Conservation (phyloP, 1,284 basidiomycete genomes). For the Pyrrhoderma lamaoense region DNA sequence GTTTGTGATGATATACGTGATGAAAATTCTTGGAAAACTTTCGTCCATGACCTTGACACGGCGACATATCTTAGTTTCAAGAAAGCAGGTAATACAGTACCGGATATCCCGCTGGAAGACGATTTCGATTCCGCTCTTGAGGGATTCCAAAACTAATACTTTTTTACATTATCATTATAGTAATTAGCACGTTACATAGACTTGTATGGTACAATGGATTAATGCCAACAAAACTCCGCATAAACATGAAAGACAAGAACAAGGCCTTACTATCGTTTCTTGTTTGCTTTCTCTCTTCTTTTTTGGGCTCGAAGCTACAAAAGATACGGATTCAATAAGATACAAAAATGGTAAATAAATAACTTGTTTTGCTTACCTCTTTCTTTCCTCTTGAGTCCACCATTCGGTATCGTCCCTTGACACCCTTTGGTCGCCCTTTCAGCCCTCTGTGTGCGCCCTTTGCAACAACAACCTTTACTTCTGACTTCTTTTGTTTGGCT, state of each 20-base stretch:
- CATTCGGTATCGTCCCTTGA: conserved; percentile 92
- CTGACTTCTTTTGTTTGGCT: conserved; percentile 65
- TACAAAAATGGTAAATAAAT: background rate
- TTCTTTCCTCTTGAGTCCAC: conserved; percentile 84
- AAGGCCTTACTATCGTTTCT: conserved; percentile 38
- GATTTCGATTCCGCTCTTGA: too few species aligned
- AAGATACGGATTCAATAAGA: conserved; percentile 13
- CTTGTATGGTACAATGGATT: conserved; percentile 16
- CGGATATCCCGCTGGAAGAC: too few species aligned
- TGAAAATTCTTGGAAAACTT: too few species aligned
- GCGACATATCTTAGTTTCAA: too few species aligned
- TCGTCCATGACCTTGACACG: too few species aligned
- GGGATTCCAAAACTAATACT: too few species aligned
- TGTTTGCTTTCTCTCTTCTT: conserved; percentile 56
- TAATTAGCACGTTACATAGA: background rate
- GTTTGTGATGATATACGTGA: too few species aligned
- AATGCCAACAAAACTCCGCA: background rate
- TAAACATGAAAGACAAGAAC: conserved; percentile 1
- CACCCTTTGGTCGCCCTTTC: conserved; percentile 92
- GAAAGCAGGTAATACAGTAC: too few species aligned
- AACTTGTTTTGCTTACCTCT: conserved; percentile 55
- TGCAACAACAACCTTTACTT: conserved; percentile 88
- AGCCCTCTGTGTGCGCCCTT: conserved; percentile 85
- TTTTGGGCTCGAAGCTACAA: conserved; percentile 62
- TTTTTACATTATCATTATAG: too few species aligned